These are phyloP conservation scores for Leucaena leucocephala DNA, from an alignment of 306 rosid genomes.

Conservation along the genomic window DNA sequence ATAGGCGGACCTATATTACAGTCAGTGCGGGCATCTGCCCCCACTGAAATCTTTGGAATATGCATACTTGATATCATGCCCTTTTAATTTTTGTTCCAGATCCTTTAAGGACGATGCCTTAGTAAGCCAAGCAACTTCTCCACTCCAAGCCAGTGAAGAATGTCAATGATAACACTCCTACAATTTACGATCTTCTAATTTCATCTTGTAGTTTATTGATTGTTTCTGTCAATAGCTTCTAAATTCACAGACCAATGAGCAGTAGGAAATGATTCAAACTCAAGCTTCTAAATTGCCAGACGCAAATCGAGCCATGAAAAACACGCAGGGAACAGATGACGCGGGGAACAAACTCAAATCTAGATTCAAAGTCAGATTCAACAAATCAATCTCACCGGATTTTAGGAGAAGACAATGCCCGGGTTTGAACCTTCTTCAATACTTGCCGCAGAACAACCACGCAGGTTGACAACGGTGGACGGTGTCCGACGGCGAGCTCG, in stretches of 20 bases:
- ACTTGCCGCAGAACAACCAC: background rate
- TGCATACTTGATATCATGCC: background rate
- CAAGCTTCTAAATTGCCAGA: too few species aligned
- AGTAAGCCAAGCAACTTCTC: too few species aligned
- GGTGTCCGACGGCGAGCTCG: background rate
- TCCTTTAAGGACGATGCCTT: background rate
- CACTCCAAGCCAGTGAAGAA: background rate
- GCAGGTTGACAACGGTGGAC: background rate
- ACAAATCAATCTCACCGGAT: background rate
- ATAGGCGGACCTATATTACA: background rate
- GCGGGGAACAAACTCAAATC: too few species aligned
- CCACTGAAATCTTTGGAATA: background rate
- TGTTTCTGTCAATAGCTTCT: background rate
- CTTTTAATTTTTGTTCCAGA: background rate
- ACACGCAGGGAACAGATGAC: too few species aligned
- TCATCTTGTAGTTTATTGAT: background rate
- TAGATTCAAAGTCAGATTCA: background rate
- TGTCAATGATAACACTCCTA: background rate
- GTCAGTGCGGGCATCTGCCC: background rate
- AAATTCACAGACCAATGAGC: too few species aligned
- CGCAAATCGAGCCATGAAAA: too few species aligned
- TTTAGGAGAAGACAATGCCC: too few species aligned
- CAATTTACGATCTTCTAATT: background rate
- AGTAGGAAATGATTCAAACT: too few species aligned
- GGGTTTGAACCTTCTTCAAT: too few species aligned